Evolutionary conservation across 2,329 filamentous ascomycete species (phyloP).

Genomic region (Cladophialophora bantiana): DNA sequence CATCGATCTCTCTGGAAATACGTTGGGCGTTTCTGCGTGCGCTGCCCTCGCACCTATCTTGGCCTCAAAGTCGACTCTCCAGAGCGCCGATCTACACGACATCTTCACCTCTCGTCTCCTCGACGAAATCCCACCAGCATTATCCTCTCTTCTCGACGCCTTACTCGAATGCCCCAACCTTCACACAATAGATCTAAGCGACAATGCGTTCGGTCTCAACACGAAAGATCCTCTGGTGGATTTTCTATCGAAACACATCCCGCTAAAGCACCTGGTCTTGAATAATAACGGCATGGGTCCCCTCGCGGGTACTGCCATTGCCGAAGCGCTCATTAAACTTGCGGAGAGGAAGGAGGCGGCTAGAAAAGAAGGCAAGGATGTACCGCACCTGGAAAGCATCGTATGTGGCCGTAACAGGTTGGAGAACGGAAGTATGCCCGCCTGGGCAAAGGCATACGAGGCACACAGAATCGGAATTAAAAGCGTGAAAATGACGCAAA

Average conservation of each 20-base stretch:
- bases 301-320: slow-evolving; percentile 85
- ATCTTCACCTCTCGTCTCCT: slow-evolving; percentile 96
- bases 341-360: slow-evolving; percentile 84
- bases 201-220: slow-evolving; percentile 97
- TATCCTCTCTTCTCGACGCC: slow-evolving; percentile 83
- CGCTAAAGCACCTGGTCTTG: slow-evolving; percentile 90
- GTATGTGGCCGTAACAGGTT: slow-evolving; percentile 95
- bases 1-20: slow-evolving; percentile 87
- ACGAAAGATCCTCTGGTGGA: slow-evolving; percentile 90
- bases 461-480: slow-evolving; percentile 79
- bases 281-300: slow-evolving; percentile 99
- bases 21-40: slow-evolving; percentile 86
- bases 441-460: slow-evolving; percentile 87
- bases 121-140: slow-evolving; percentile 89
- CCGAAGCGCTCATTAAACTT: slow-evolving; percentile 82
- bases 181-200: slow-evolving; percentile 91
- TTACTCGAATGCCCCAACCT: slow-evolving; percentile 86
- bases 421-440: slow-evolving; percentile 94
- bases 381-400: slow-evolving; percentile 90
- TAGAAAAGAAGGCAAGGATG: slow-evolving; percentile 66
- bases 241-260: slow-evolving; percentile 86
- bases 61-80: slow-evolving; percentile 80
- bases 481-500: slow-evolving; percentile 96
- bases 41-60: slow-evolving; percentile 84
- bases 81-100: slow-evolving; percentile 88